These are phyloP conservation scores for Syzygium syzygioides DNA, from an alignment of 441 rosid species.

Conservation along the genomic window DNA sequence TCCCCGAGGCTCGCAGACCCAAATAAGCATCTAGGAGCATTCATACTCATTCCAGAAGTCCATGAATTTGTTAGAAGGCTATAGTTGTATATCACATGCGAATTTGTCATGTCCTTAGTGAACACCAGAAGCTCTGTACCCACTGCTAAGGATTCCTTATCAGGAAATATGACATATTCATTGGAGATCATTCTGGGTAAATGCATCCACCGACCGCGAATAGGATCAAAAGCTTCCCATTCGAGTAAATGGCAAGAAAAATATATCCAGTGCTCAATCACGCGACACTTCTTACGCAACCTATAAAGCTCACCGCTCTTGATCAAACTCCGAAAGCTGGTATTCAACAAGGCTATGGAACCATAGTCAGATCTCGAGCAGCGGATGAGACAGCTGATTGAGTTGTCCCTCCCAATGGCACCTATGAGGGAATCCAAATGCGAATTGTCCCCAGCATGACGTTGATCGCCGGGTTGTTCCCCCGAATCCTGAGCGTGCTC, in stretches of 20 bases:
- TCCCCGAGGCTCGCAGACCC: slow-evolving; percentile 95
- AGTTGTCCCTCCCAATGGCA: slow-evolving; percentile 67
- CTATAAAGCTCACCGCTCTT: slow-evolving; percentile 67
- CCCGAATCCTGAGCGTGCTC: neutral
- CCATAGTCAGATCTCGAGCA: slow-evolving; percentile 87
- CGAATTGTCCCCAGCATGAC: slow-evolving; percentile 39
- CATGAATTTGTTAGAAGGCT: slow-evolving; percentile 81
- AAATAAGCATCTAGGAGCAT: slow-evolving; percentile 83
- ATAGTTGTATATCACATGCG: slow-evolving; percentile 75
- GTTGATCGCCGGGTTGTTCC: slow-evolving; percentile 17
- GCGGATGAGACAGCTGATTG: slow-evolving; percentile 59
- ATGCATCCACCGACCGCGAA: slow-evolving; percentile 67
- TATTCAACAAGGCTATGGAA: slow-evolving; percentile 62
- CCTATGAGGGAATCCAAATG: slow-evolving; percentile 64
- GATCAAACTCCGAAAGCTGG: slow-evolving; percentile 60
- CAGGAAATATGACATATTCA: slow-evolving; percentile 67
- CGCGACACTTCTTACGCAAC: slow-evolving; percentile 45
- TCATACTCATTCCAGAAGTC: slow-evolving; percentile 75
- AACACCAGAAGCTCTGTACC: slow-evolving; percentile 93
- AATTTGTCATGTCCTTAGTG: slow-evolving; percentile 53
- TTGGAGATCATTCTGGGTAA: slow-evolving; percentile 74
- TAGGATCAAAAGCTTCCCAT: slow-evolving; percentile 94
- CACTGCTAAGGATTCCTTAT: slow-evolving; percentile 93
- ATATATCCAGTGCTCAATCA: slow-evolving; percentile 91
- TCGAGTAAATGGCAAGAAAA: slow-evolving; percentile 80